A percentile compares a stretch with the other conserved stretches of the same genome.
phyloP scores from a whole-genome alignment of 805 yeast species.

The Yarrowia sp. region DNA sequence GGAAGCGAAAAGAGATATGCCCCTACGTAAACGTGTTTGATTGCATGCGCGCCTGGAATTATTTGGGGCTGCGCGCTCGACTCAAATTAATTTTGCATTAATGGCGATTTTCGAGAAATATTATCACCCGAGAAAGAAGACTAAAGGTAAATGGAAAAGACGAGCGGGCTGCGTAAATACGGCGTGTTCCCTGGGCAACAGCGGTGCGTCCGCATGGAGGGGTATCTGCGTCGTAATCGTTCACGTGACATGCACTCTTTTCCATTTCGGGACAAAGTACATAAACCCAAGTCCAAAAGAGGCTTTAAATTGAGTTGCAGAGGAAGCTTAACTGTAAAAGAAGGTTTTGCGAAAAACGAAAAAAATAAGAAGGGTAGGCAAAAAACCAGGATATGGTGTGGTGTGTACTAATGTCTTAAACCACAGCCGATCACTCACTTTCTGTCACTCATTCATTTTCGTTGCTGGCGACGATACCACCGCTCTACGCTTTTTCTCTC shows the following conservation, averaged over 20 bases:
- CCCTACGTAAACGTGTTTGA: not conserved
- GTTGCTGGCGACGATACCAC: constrained; percentile 11
- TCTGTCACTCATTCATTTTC: constrained; percentile 2
- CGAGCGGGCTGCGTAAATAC: too few species aligned
- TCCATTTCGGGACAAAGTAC: constrained; percentile 5
- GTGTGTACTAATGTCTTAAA: constrained; percentile 19
- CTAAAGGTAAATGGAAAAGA: too few species aligned
- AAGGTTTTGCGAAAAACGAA: not conserved
- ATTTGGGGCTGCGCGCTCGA: not conserved
- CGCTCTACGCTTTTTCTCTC: not conserved
- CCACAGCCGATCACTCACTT: constrained; percentile 1
- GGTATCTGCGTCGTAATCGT: too few species aligned
- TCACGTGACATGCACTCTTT: not conserved
- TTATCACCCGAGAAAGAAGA: too few species aligned
- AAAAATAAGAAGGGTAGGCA: not conserved
- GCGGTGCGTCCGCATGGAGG: too few species aligned
- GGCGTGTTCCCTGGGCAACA: too few species aligned
- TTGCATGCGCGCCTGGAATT: not conserved
- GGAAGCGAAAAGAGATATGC: not conserved
- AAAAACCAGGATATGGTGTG: not conserved
- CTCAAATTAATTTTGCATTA: too few species aligned
- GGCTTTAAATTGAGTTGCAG: constrained; percentile 1
- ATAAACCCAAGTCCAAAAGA: not conserved
- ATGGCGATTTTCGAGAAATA: too few species aligned
- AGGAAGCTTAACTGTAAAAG: not conserved